Conservation (phyloP, 2,329 filamentous ascomycete species). For the Myriangium duriaei region DNA sequence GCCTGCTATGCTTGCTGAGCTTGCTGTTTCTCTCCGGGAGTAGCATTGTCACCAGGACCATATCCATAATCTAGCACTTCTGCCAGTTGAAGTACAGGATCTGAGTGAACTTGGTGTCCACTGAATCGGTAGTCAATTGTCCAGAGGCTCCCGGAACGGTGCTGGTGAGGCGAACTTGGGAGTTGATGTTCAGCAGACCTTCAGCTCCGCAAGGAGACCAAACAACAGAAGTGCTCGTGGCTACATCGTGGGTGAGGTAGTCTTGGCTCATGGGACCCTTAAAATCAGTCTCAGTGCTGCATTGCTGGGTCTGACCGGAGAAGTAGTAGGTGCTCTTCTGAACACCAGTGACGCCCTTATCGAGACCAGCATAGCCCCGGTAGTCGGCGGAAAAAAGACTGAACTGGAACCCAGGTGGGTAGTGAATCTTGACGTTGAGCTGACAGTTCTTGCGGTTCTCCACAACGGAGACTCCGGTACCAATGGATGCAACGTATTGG, state of each 20-base stretch:
- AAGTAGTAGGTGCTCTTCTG: constrained; percentile 27
- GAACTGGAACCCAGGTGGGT: constrained; percentile 26
- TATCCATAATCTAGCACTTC: constrained; percentile 11
- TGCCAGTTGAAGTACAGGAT: constrained; percentile 10
- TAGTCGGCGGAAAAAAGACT: constrained; percentile 24
- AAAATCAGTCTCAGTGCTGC: constrained; percentile 12
- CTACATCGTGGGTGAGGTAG: constrained; percentile 9
- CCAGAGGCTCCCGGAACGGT: constrained; percentile 5
- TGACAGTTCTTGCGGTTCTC: constrained; percentile 28
- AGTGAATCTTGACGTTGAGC: constrained; percentile 23
- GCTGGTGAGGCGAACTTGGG: constrained; percentile 8
- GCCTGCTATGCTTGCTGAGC: too few relatives aligned
- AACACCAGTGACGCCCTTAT: constrained; percentile 22
- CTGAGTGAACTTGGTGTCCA: constrained; percentile 10
- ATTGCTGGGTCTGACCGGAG: constrained; percentile 22
- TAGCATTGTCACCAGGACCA: too few relatives aligned
- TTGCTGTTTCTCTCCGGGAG: too few relatives aligned
- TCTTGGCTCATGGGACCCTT: constrained; percentile 9
- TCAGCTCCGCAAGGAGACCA: constrained; percentile 16
- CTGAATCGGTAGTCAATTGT: constrained; percentile 10
- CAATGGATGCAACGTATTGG: constrained; percentile 38
- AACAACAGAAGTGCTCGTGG: constrained; percentile 7
- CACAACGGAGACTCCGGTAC: constrained; percentile 18
- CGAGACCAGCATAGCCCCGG: constrained; percentile 24
- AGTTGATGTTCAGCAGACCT: constrained; percentile 10